A percentile compares a stretch with the other conserved stretches of the same genome.
Conservation (phyloP, 2,329 filamentous ascomycete species). For the Alternaria sp. region DNA sequence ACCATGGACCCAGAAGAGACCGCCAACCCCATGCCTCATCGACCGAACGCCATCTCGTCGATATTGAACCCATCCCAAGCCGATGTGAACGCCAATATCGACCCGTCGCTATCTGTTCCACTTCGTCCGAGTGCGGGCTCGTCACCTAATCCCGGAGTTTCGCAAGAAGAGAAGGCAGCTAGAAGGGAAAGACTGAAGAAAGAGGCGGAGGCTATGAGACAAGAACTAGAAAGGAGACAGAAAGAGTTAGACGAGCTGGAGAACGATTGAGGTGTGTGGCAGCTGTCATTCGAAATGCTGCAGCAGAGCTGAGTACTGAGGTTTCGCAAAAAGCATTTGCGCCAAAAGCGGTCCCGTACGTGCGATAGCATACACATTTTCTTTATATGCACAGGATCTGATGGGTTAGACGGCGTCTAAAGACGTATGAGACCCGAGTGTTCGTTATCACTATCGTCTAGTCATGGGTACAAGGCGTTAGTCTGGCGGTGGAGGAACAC, state of each 20-base stretch:
- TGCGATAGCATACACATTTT: not conserved
- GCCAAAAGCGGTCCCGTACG: not conserved
- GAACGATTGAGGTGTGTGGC: conserved; percentile 23
- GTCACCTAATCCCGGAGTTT: conserved; percentile 20
- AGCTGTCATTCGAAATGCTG: not conserved
- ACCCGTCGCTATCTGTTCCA: conserved; percentile 37
- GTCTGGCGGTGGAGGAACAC: not conserved
- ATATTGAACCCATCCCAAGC: conserved; percentile 39
- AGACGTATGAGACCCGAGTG: not conserved
- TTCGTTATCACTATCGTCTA: not conserved
- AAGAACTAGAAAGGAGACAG: conserved; percentile 36
- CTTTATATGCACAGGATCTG: not conserved
- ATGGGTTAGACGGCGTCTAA: not conserved
- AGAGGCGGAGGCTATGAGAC: conserved; percentile 41
- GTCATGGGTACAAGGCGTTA: not conserved
- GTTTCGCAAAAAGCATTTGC: not conserved
- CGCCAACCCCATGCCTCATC: conserved; percentile 34
- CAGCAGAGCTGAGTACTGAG: not conserved
- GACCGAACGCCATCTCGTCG: conserved; percentile 43
- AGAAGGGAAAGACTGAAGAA: conserved; percentile 39
- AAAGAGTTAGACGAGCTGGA: conserved; percentile 42
- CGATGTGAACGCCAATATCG: conserved; percentile 37
- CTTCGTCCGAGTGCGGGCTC: conserved; percentile 26
- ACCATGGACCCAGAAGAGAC: conserved; percentile 39
- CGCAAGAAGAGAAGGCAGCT: conserved; percentile 37